A percentile compares a stretch with the other conserved stretches of the same genome.
phyloP scores from a whole-genome alignment of 139 green algal species.

The Chlorella sp. region DNA sequence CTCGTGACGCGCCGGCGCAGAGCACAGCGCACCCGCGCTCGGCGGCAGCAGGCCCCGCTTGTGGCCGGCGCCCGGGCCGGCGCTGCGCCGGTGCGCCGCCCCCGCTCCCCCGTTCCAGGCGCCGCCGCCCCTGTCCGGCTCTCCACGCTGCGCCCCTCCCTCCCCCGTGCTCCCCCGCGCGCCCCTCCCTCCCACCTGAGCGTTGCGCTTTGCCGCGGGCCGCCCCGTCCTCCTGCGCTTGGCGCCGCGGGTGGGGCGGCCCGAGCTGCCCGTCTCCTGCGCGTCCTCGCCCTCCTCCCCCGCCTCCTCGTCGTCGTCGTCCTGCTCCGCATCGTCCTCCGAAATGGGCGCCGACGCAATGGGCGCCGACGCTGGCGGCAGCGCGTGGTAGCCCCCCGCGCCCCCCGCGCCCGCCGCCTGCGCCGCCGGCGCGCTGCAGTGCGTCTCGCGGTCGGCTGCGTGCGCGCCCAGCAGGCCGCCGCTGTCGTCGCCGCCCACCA shows the following conservation, averaged over 20 bases:
- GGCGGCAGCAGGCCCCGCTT: too few species aligned
- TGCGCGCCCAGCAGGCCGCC: constrained; percentile 21
- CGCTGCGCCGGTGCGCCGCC: too few species aligned
- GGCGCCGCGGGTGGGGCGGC: constrained; percentile 6
- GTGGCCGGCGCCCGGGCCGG: too few species aligned
- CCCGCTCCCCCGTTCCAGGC: too few species aligned
- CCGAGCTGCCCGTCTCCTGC: constrained; percentile 38
- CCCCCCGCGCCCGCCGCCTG: too few species aligned
- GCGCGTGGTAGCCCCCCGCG: too few species aligned
- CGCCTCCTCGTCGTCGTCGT: constrained; percentile 36
- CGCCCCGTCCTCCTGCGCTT: constrained; percentile 23
- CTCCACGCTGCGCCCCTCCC: too few species aligned
- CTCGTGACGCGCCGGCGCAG: too few species aligned
- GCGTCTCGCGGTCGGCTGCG: constrained; percentile 21
- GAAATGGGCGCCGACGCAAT: constrained; percentile 22
- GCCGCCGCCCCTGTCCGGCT: too few species aligned
- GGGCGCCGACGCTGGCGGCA: not conserved
- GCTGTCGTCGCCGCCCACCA: constrained; percentile 13
- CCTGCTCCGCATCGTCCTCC: constrained; percentile 30
- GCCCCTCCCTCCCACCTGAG: not conserved
- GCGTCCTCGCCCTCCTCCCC: constrained; percentile 6
- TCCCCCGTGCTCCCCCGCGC: too few species aligned
- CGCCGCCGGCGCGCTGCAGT: constrained; percentile 17
- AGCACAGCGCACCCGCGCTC: too few species aligned
- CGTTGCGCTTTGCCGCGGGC: constrained; percentile 3